phyloP scores from a whole-genome alignment of 306 rosid species.

The Corylus avellana region DNA sequence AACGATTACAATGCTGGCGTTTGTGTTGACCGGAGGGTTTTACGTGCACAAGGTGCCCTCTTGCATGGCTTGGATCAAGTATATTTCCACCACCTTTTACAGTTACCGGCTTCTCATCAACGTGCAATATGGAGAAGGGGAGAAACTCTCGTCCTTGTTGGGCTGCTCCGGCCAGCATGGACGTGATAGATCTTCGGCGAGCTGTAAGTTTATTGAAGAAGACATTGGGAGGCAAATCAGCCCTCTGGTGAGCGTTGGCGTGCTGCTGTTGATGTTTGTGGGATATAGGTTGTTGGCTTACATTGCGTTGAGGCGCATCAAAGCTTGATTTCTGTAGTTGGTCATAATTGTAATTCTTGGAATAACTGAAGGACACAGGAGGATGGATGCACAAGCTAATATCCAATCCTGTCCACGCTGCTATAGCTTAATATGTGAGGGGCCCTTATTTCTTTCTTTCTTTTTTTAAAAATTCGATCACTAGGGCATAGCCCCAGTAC shows the following conservation, averaged over 20 bases:
- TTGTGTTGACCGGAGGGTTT: slow-evolving; percentile 82
- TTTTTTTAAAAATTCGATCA: neutral
- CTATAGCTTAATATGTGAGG: neutral
- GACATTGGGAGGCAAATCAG: slow-evolving; percentile 76
- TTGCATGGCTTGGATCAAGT: slow-evolving; percentile 79
- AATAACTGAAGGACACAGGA: neutral
- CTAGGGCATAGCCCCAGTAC: neutral
- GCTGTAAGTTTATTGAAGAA: slow-evolving; percentile 75
- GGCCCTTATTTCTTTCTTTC: neutral
- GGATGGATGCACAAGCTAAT: neutral
- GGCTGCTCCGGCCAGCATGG: slow-evolving; percentile 45
- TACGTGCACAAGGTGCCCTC: slow-evolving; percentile 82
- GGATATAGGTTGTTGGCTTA: slow-evolving; percentile 80
- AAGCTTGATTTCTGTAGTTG: slow-evolving; percentile 33
- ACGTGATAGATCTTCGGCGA: slow-evolving; percentile 1
- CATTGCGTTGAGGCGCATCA: slow-evolving; percentile 71
- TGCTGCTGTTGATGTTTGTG: slow-evolving; percentile 69
- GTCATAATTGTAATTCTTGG: neutral
- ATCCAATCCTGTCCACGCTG: neutral
- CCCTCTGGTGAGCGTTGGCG: slow-evolving; percentile 53
- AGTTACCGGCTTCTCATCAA: slow-evolving; percentile 62
- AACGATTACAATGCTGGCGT: slow-evolving; percentile 85
- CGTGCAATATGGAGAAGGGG: slow-evolving; percentile 76
- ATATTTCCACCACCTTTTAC: slow-evolving; percentile 72
- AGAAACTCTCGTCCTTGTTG: slow-evolving; percentile 47